Evolutionary conservation across 1,284 basidiomycete genomes (phyloP), one percentile per base, ranked within the genome.

Genomic region (Salmacisia buchloeana): DNA sequence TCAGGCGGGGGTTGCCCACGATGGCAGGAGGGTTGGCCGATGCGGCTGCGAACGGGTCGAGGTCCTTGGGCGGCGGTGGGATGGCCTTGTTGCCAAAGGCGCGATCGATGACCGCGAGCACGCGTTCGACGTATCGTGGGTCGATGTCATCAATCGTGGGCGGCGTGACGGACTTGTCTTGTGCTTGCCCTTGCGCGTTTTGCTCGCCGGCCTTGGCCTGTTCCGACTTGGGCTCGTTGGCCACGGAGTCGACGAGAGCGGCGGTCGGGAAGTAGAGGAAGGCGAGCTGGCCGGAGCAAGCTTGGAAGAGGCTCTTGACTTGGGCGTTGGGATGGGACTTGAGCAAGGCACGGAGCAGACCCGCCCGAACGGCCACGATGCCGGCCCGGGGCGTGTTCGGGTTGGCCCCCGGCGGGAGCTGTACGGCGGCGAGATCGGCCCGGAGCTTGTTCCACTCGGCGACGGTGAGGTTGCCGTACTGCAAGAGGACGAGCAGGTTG

Each of bases 391-490:
- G 46, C 15, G 46, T 52, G 46, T 25, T 25, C 4, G 46, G 46
- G 41, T 43, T 15, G 15, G 31, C 36, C 1, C 63, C 64, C 23
- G 65, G 59, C 27, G 73, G 67, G 39, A 73, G 59, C 41, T 66
- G 66, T 39, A 74, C 60, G 12, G 68, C 65, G 2, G 65, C 70
- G 35, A 76, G 67, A 10, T 75, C 71, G 18, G 63, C 43, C 15
- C 74, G 66, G 38, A 76, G 31, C 46, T 70, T 67, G 56, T 67
- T 54, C 23, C 72, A 59, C 62, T 75, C 71, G n/a, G 67, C 58
- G 7, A 75, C 73, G 34, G 61, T 63, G 34, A 76, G 67, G 63
- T 74, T 76, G 63, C 72, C 71, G 69, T 71, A 73, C 62, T 74
- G 71, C 18, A 76, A 63, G 43, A 75, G 62, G 59, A 76, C 34